Conservation (phyloP, 306 rosid species). For the cucumber (Cucumis sativus) region Cucumber_9930_V3 NC_026655.2:424001-424500, state of each 20-base stretch:
- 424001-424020: conserved; percentile 48
- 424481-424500: too few species aligned
- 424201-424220: not conserved
- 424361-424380: conserved; percentile 66
- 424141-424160: not conserved
- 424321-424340: conserved; percentile 81
- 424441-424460: conserved; percentile 37
- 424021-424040: conserved; percentile 57
- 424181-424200: too few species aligned
- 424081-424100: not conserved
- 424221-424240: not conserved
- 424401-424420: conserved; percentile 56
- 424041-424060: not conserved
- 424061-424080: not conserved
- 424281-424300: conserved; percentile 59
- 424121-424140: not conserved
- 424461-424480: not conserved
- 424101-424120: not conserved
- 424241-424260: conserved; percentile 3
- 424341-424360: conserved; percentile 60
- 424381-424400: conserved; percentile 92
- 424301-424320: conserved; percentile 82
- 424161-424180: not conserved
- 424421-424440: conserved; percentile 54
- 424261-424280: not conserved